A percentile compares a stretch with the other conserved stretches of the same genome.
These are phyloP conservation scores for Kalaharituber pfeilii DNA, from an alignment of 2,329 filamentous ascomycete species.

Conservation along the genomic window DNA sequence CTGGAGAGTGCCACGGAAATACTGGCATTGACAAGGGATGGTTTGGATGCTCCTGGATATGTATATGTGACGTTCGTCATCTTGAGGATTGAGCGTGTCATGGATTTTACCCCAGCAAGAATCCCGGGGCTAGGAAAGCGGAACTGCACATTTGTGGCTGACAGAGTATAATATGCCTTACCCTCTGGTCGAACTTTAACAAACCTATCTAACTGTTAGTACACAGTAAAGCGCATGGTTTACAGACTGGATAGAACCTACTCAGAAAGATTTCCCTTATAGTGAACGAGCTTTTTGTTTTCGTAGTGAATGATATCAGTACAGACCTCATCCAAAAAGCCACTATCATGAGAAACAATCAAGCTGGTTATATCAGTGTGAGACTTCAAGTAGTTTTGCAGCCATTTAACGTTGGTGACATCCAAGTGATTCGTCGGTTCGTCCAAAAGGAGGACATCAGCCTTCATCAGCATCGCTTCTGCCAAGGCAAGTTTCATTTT, in stretches of 20 bases:
- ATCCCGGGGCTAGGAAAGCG: slow-evolving; percentile 96
- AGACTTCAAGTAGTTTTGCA: slow-evolving; percentile 87
- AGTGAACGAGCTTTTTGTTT: slow-evolving; percentile 66
- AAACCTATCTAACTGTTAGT: slow-evolving; percentile 36
- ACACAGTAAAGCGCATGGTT: neutral
- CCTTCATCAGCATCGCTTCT: slow-evolving; percentile 86
- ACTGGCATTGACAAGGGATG: slow-evolving; percentile 73
- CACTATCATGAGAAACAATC: slow-evolving; percentile 97
- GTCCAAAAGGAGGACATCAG: slow-evolving; percentile 91
- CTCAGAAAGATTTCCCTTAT: slow-evolving; percentile 35
- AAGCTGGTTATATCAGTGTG: slow-evolving; percentile 92
- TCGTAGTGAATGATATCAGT: slow-evolving; percentile 99
- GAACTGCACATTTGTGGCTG: slow-evolving; percentile 76
- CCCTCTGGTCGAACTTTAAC: slow-evolving; percentile 82
- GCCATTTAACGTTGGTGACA: slow-evolving; percentile 87
- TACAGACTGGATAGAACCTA: slow-evolving; percentile 12
- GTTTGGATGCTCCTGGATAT: slow-evolving; percentile 80
- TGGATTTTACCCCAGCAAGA: slow-evolving; percentile 82
- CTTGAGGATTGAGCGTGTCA: slow-evolving; percentile 81
- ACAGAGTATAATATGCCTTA: slow-evolving; percentile 95
- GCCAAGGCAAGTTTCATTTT: slow-evolving; percentile 99
- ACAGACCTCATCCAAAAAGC: slow-evolving; percentile 90
- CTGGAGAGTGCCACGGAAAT: slow-evolving; percentile 78
- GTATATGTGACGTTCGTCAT: slow-evolving; percentile 84
- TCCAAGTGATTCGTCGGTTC: slow-evolving; percentile 98